Base-by-base conservation (phyloP, 176 grass and related monocot genomes). In the Avena insularis region DNA sequence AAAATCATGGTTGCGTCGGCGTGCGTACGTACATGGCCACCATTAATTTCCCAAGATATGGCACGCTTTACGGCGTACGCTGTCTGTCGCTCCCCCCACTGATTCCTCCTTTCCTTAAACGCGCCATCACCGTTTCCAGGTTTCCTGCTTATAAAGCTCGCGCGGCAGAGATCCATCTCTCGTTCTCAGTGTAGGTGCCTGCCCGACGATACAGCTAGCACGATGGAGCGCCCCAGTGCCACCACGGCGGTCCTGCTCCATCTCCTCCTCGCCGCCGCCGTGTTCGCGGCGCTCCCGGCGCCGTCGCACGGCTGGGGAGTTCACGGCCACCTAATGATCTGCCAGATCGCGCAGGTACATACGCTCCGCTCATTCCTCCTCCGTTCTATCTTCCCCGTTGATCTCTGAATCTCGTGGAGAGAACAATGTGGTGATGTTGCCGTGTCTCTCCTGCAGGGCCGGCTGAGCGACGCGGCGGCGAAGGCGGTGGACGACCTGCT, bases 341-440 rank as follows among this genome's bases (percentile, higher is more conserved):
- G 93, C 90, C 80, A 89, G 31, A 92, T 95, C 82, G 90, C 93
- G 38, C 88, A 95, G 75, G 93, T 81, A 88, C 20, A 55, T 43
- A 43, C 6, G 5, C 40, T 43, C 33, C 33, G 33, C 33, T 13
- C 73, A 13, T 55, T 36, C 21, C 21, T 59, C 12, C 1, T 43
- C 40, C 40, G 40, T 43, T 5, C 40, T 43, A 9, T 73, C 10
- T 6, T 21, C 38, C 27, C 0, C 53, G 7, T 21, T 54, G 16
- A 5, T 69, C 8, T 63, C 55, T 20, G 65, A 38, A 68, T 68
- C 65, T 68, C 35, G 29, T 64, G 10, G 23, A 2, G 35, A 3
- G 3, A 35, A 35, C 25, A 25, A 25, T 25, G 25, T 25, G 36
- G 36, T 38, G 36, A 38, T 38, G 36, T 4, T 38, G 36, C 36